These are phyloP conservation scores for Nectriaceae sp. DNA, from an alignment of 2,329 filamentous ascomycete species.

Conservation along the genomic window DNA sequence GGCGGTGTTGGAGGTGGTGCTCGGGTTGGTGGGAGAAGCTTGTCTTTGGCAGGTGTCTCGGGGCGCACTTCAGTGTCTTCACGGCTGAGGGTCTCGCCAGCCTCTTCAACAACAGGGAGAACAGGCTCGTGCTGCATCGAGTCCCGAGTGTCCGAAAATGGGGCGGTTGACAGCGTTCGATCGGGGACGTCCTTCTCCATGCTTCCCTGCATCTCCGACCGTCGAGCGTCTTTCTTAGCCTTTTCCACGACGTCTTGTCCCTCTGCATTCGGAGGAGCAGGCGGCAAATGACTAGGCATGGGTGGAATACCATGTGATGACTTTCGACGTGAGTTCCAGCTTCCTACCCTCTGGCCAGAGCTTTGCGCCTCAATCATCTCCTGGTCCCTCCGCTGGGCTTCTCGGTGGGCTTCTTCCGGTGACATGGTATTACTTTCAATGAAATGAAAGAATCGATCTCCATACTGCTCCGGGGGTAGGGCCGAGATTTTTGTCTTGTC, in stretches of 20 bases:
- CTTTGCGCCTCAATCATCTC: slow-evolving; percentile 50
- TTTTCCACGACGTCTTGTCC: slow-evolving; percentile 42
- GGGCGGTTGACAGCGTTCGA: slow-evolving; percentile 52
- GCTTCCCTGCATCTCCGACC: slow-evolving; percentile 34
- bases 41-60: slow-evolving; percentile 43
- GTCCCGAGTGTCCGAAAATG: slow-evolving; percentile 50
- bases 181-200: slow-evolving; percentile 59
- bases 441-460: slow-evolving; percentile 91
- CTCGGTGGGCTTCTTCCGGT: slow-evolving; percentile 77
- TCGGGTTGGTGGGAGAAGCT: slow-evolving; percentile 46
- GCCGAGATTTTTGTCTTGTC: slow-evolving; percentile 89
- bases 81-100: slow-evolving; percentile 67
- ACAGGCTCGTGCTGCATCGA: slow-evolving; percentile 56
- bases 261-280: slow-evolving; percentile 41
- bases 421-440: slow-evolving; percentile 91
- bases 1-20: slow-evolving; percentile 39
- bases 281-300: slow-evolving; percentile 49
- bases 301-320: slow-evolving; percentile 41
- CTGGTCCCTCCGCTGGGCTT: slow-evolving; percentile 59
- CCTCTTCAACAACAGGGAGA: slow-evolving; percentile 87
- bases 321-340: slow-evolving; percentile 39
- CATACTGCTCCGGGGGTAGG: slow-evolving; percentile 86
- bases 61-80: slow-evolving; percentile 45
- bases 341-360: slow-evolving; percentile 37
- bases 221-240: slow-evolving; percentile 40